These are phyloP conservation scores for Epichloe coenophiala DNA, from an alignment of 2,329 filamentous ascomycete genomes.

Conservation along the genomic window DNA sequence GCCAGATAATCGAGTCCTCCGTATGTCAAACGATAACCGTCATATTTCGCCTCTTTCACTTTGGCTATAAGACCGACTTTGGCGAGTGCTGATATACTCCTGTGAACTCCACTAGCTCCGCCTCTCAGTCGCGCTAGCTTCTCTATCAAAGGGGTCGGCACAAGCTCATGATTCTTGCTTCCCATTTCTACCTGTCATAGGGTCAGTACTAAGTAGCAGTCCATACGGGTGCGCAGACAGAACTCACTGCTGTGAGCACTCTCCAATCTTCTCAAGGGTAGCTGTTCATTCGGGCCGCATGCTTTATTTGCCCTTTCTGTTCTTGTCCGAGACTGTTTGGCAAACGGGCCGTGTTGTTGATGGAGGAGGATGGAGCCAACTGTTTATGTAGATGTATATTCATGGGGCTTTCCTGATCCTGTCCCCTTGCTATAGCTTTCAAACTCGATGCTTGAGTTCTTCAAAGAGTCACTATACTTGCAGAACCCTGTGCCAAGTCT, in stretches of 20 bases:
- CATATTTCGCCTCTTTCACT: constrained; percentile 92
- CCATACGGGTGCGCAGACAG: constrained; percentile 4
- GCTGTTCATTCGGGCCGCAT: neutral
- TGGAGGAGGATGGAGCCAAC: no score
- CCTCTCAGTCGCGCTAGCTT: constrained; percentile 71
- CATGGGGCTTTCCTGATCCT: no score
- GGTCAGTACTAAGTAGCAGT: neutral
- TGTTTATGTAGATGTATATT: no score
- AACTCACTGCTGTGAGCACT: constrained; percentile 74
- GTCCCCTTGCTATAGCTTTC: neutral
- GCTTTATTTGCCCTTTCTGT: neutral
- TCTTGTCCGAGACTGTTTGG: neutral
- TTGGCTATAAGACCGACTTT: constrained; percentile 85
- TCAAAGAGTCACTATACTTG: no score
- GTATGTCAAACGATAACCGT: constrained; percentile 93
- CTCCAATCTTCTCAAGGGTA: constrained; percentile 66
- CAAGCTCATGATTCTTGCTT: constrained; percentile 92
- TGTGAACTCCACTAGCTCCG: constrained; percentile 66
- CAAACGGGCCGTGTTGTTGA: no score
- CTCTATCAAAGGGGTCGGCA: constrained; percentile 79
- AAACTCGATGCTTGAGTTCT: no score
- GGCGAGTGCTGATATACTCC: constrained; percentile 76
- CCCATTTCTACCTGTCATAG: constrained; percentile 67
- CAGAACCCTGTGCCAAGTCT: no score
- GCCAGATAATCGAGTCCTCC: constrained; percentile 97